Percentiles rank a stretch among this genome's conserved stretches.
Evolutionary conservation across 1,284 basidiomycete genomes (phyloP).

Genomic region (Singerocomus rubriflavus): DNA sequence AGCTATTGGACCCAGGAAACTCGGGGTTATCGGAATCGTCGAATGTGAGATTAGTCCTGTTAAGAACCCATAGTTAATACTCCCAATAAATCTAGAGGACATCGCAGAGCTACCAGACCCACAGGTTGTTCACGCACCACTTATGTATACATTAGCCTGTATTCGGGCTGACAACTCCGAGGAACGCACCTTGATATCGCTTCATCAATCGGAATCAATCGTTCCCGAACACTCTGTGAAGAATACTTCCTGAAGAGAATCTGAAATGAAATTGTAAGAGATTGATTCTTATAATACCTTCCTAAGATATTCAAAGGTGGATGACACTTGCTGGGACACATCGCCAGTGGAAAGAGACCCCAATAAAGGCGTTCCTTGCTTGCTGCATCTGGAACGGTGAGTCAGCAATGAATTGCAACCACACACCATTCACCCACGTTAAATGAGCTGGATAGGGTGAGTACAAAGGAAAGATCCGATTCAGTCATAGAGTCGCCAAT

Average conservation of each 20-base stretch:
- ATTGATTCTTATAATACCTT: slow-evolving; percentile 29
- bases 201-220: slow-evolving; percentile 70
- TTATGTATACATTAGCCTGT: slow-evolving; percentile 25
- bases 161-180: not conserved
- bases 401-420: not conserved
- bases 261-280: not conserved
- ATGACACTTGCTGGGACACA: slow-evolving; percentile 37
- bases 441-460: slow-evolving; percentile 48
- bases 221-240: slow-evolving; percentile 53
- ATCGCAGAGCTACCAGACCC: slow-evolving; percentile 15
- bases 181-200: slow-evolving; percentile 61
- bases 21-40: slow-evolving; percentile 60
- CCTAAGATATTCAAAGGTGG: slow-evolving; percentile 43
- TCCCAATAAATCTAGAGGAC: slow-evolving; percentile 39
- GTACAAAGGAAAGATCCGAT: no score
- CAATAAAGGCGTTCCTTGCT: slow-evolving; percentile 43
- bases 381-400: slow-evolving; percentile 42
- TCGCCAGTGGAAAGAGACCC: slow-evolving; percentile 51
- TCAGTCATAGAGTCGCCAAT: slow-evolving; percentile 22
- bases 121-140: slow-evolving; percentile 78
- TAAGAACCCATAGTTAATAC: slow-evolving; percentile 45
- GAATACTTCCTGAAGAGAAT: slow-evolving; percentile 38
- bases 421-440: slow-evolving; percentile 9
- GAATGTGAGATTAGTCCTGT: slow-evolving; percentile 60
- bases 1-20: slow-evolving; percentile 62